These are phyloP conservation scores for Carallia brachiata DNA, from an alignment of 345 rosid species.

Conservation along the genomic window DNA sequence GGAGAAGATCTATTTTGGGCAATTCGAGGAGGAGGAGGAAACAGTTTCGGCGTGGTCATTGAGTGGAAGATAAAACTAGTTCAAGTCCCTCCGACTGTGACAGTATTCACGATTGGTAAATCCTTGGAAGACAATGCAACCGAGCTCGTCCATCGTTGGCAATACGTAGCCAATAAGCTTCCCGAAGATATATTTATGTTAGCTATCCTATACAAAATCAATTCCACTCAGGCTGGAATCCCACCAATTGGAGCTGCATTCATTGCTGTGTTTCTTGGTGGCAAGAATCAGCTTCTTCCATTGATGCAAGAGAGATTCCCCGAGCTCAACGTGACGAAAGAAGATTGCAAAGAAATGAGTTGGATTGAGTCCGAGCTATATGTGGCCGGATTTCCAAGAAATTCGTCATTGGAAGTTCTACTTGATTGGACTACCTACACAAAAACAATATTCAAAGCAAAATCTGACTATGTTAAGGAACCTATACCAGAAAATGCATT, in stretches of 20 bases:
- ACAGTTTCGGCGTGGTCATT: constrained; percentile 15
- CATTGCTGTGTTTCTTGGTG: constrained; percentile 24
- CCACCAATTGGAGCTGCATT: not conserved
- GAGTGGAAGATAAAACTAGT: constrained; percentile 14
- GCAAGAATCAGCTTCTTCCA: constrained; percentile 19
- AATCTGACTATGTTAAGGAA: constrained; percentile 37
- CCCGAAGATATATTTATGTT: not conserved
- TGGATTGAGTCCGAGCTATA: constrained; percentile 45
- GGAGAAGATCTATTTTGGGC: constrained; percentile 23
- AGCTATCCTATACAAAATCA: not conserved
- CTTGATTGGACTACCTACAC: constrained; percentile 12
- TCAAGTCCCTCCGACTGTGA: constrained; percentile 14
- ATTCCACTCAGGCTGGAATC: not conserved
- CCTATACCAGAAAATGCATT: constrained; percentile 31
- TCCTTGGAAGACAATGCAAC: constrained; percentile 9
- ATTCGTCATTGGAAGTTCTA: constrained; percentile 24
- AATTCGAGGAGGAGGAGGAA: constrained; percentile 24
- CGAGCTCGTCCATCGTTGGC: constrained; percentile 13
- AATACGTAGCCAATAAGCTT: constrained; percentile 2
- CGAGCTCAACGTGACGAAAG: constrained; percentile 28
- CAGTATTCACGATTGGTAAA: not conserved
- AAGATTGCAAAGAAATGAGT: constrained; percentile 44
- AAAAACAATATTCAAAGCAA: constrained; percentile 27
- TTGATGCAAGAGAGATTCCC: constrained; percentile 30
- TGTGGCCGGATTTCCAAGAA: constrained; percentile 26